Evolutionary conservation across 306 rosid species (phyloP).

Genomic region (Vigna trinervia): DNA sequence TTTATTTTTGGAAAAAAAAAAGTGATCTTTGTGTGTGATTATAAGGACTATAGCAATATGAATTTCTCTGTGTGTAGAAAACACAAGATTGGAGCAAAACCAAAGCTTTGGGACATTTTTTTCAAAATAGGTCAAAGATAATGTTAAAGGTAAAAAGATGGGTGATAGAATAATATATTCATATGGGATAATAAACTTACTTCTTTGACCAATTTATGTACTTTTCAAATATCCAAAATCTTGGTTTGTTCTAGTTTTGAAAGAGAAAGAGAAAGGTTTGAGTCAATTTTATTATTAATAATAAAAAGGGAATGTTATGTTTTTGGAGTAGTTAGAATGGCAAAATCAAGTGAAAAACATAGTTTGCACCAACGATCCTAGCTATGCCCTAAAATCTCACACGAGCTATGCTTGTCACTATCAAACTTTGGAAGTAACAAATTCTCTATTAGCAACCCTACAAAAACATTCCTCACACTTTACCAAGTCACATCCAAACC

Average conservation of each 20-base stretch:
- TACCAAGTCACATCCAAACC: constrained; percentile 47
- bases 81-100: not conserved
- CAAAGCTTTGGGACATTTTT: not conserved
- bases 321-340: constrained; percentile 38
- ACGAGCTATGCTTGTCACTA: constrained; percentile 45
- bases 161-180: not conserved
- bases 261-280: not conserved
- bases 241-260: constrained; percentile 4
- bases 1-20: not conserved
- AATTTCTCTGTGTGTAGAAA: not conserved
- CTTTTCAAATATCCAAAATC: constrained; percentile 13
- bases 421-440: constrained; percentile 44
- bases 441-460: constrained; percentile 38
- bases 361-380: constrained; percentile 29
- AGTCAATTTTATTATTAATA: not conserved
- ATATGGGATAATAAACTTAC: constrained; percentile 1
- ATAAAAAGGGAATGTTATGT: constrained; percentile 26
- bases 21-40: not conserved
- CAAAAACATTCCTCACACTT: constrained; percentile 52
- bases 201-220: constrained; percentile 33
- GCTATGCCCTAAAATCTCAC: constrained; percentile 29
- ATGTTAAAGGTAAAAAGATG: constrained; percentile 25
- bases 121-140: constrained; percentile 32
- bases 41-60: too few species aligned
- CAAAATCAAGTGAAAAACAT: constrained; percentile 38